These are phyloP conservation scores for Xylariaceae sp. DNA, from an alignment of 2,329 filamentous ascomycete genomes.

Conservation along the genomic window DNA sequence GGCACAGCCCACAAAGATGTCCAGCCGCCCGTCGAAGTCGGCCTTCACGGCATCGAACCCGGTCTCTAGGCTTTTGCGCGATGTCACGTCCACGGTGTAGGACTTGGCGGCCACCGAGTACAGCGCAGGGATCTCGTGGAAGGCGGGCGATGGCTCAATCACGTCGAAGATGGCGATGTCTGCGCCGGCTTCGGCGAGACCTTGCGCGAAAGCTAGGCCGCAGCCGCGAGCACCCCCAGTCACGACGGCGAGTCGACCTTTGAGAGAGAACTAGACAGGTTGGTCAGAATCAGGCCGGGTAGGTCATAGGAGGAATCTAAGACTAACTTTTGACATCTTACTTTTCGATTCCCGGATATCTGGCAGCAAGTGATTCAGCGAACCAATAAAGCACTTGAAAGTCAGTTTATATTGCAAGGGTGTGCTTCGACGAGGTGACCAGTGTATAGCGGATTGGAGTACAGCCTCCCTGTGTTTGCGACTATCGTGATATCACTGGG, in stretches of 20 bases:
- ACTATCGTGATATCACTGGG: no score
- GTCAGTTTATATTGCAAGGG: no score
- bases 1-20: conserved; percentile 28
- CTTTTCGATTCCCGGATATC: no score
- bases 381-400: no score
- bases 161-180: conserved; percentile 44
- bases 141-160: conserved; percentile 33
- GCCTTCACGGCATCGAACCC: conserved; percentile 23
- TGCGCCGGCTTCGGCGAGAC: conserved; percentile 41
- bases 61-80: conserved; percentile 21
- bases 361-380: no score
- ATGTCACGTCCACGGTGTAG: conserved; percentile 37
- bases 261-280: conserved; percentile 39
- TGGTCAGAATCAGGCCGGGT: no score
- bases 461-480: no score
- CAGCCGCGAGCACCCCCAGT: conserved; percentile 43
- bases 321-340: no score
- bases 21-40: conserved; percentile 9
- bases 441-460: no score
- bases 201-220: conserved; percentile 41
- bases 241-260: conserved; percentile 41
- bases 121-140: conserved; percentile 35
- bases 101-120: conserved; percentile 36
- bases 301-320: no score
- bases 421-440: no score